Conservation (phyloP, 2,329 filamentous ascomycete species). For the Trichoderma sp. region DNA sequence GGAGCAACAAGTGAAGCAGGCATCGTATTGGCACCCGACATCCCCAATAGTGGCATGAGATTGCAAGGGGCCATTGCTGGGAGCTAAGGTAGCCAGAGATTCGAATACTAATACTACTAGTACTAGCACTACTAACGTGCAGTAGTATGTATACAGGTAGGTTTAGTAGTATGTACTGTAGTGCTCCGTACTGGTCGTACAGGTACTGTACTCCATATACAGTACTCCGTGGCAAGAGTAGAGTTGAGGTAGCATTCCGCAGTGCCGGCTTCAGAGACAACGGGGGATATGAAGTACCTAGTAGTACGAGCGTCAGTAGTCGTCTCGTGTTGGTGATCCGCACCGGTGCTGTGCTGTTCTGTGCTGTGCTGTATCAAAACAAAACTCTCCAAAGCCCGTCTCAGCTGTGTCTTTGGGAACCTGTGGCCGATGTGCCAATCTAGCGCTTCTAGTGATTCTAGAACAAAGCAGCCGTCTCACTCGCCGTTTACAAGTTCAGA, state of each 20-base stretch:
- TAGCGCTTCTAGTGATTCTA: neutral
- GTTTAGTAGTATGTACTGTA: no score
- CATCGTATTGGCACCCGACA: neutral
- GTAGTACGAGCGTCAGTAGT: neutral
- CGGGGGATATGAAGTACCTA: neutral
- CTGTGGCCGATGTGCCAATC: neutral
- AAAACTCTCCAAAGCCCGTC: neutral
- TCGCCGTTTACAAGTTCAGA: neutral
- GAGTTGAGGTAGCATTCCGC: neutral
- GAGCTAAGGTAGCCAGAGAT: neutral
- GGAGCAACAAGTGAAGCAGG: neutral
- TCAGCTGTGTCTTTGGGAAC: neutral
- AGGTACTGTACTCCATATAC: no score
- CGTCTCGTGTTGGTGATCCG: neutral
- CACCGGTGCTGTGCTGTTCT: neutral
- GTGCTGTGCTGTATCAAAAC: no score
- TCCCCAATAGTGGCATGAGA: slow-evolving; percentile 7
- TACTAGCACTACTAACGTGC: no score
- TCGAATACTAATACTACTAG: no score
- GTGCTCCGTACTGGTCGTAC: neutral
- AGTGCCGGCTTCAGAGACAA: neutral
- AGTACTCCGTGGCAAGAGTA: neutral
- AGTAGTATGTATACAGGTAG: no score
- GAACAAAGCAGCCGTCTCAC: slow-evolving; percentile 1
- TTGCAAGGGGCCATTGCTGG: slow-evolving; percentile 6